Percentiles rank a stretch among this genome's conserved stretches.
Conservation (phyloP, 768 basidiomycete genomes). For the Dacryopinax primogenitus region DNA sequence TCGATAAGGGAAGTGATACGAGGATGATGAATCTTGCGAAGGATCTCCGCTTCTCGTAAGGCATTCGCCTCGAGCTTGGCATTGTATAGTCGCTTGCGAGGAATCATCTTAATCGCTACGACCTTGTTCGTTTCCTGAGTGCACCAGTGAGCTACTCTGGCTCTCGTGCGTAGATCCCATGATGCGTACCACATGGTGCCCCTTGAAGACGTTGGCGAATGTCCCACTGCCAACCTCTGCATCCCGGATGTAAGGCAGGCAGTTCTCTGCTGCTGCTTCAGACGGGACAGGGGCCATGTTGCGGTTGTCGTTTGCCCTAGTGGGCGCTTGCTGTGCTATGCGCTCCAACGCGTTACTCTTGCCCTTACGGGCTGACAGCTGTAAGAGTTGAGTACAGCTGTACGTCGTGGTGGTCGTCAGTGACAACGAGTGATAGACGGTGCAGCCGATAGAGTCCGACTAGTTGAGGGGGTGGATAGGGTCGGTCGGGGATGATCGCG, state of each 20-base stretch:
- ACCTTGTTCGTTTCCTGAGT: conserved; percentile 57
- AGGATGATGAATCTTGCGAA: conserved; percentile 82
- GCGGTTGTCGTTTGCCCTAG: not conserved
- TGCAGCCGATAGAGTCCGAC: not conserved
- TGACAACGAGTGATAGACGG: not conserved
- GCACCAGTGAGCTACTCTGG: not conserved
- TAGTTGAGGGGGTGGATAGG: not conserved
- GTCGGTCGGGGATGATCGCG: not conserved
- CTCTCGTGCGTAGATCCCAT: not conserved
- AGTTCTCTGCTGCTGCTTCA: not conserved
- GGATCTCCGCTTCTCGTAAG: conserved; percentile 34
- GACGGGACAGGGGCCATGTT: conserved; percentile 7
- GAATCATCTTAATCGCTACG: conserved; percentile 92
- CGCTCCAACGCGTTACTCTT: not conserved
- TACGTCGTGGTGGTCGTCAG: not conserved
- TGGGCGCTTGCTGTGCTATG: not conserved
- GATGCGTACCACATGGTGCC: conserved; percentile 68
- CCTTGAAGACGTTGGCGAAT: conserved; percentile 93
- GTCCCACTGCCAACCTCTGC: conserved; percentile 48
- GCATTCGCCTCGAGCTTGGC: conserved; percentile 88
- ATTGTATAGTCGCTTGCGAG: conserved; percentile 88
- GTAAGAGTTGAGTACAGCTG: not conserved
- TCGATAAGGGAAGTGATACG: conserved; percentile 90
- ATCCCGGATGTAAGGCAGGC: not conserved
- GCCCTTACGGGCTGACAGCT: not conserved